A percentile compares a stretch with the other conserved stretches of the same genome.
These are phyloP conservation scores for Piromyces sp. DNA, from an alignment of 192 early-diverging fungal genomes.

Conservation along the genomic window DNA sequence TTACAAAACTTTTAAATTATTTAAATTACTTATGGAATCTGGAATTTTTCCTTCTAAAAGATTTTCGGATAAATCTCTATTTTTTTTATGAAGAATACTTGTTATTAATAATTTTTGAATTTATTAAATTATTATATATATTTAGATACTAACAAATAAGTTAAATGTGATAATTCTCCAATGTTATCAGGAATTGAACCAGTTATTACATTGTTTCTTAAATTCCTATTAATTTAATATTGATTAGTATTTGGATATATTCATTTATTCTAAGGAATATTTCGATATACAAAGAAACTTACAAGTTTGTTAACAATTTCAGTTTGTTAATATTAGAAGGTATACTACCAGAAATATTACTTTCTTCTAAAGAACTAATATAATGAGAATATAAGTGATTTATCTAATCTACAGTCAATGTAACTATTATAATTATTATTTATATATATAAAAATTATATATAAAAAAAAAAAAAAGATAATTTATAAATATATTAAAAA, in stretches of 20 bases:
- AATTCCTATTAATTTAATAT: not conserved
- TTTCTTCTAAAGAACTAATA: not conserved
- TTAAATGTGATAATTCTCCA: not conserved
- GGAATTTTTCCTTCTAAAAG: not conserved
- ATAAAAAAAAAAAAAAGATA: too few species aligned
- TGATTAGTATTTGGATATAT: too few species aligned
- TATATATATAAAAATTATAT: too few species aligned
- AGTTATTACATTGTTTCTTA: not conserved
- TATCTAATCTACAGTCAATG: too few species aligned
- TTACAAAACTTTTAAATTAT: not conserved
- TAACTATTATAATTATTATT: too few species aligned
- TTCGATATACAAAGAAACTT: not conserved
- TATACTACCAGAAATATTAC: not conserved
- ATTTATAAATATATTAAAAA: too few species aligned
- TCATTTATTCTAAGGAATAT: too few species aligned
- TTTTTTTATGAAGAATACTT: not conserved
- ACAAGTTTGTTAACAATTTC: not conserved
- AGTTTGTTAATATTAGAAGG: not conserved
- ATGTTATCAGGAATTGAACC: not conserved
- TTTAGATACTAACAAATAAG: not conserved
- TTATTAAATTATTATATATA: too few species aligned
- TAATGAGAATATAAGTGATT: too few species aligned
- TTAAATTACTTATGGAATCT: not conserved
- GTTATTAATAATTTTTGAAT: too few species aligned
- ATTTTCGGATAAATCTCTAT: not conserved